Percentiles rank a stretch among this genome's conserved stretches.
phyloP scores from a whole-genome alignment of 495 filamentous ascomycete genomes.

The Entonaema liquescens region DNA sequence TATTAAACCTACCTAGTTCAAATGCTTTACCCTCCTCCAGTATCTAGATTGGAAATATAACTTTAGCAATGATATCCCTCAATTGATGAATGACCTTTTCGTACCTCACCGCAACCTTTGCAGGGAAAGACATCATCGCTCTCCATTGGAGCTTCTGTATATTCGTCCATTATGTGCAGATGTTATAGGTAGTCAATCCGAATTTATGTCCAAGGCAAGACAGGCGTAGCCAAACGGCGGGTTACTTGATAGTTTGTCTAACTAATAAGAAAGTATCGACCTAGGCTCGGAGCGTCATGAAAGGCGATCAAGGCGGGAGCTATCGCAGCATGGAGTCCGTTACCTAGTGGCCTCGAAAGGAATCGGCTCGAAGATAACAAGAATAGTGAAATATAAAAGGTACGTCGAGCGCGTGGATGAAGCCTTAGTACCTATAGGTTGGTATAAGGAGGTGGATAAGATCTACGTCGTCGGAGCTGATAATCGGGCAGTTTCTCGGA shows the following conservation, averaged over 20 bases:
- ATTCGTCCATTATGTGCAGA: constrained; percentile 61
- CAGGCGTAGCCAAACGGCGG: not conserved
- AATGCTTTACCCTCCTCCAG: constrained; percentile 99
- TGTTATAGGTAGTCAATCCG: constrained; percentile 11
- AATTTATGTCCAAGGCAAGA: constrained; percentile 7
- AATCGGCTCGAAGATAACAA: not conserved
- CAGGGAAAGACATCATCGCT: constrained; percentile 92
- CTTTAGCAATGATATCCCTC: constrained; percentile 33
- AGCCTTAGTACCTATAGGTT: not conserved
- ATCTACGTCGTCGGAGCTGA: not conserved
- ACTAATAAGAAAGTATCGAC: not conserved
- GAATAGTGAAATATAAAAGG: not conserved
- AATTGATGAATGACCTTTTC: constrained; percentile 21
- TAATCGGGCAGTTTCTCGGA: not conserved
- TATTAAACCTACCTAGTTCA: constrained; percentile 80
- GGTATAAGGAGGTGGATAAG: not conserved
- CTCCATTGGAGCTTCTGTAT: constrained; percentile 84
- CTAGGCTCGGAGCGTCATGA: constrained; percentile 35
- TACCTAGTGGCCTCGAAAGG: constrained; percentile 6
- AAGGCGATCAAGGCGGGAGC: constrained; percentile 29
- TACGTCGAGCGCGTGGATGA: not conserved
- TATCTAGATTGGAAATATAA: constrained; percentile 66
- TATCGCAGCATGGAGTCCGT: constrained; percentile 30
- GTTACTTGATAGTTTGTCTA: constrained; percentile 1
- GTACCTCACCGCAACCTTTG: constrained; percentile 97